Evolutionary conservation across 1,284 basidiomycete genomes (phyloP), one percentile per base, ranked within the genome.

Genomic region (Boletellus dicymbophilus): DNA sequence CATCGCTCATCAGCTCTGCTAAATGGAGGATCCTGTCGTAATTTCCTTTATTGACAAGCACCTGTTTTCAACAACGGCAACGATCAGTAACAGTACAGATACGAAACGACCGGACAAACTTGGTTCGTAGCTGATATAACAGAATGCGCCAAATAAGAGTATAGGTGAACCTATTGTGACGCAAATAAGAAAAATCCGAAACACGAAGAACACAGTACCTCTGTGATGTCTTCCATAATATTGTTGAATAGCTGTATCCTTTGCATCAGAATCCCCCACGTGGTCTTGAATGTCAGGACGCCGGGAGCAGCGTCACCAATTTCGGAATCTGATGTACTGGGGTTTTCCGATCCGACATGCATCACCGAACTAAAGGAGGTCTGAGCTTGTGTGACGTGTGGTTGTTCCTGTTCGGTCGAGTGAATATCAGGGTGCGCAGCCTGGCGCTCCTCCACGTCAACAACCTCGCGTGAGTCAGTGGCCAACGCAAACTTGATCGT

Each of bases 261-360:
- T 6, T 60, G 25, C n/a, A 61, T 18, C 13, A 64, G 18, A 23
- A 50, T 21, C 3, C 27, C 39, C 61, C 57, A 63, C 4, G 58
- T 59, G 21, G 39, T 54, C 25, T 59, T 44, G 37, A 63, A 61
- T 11, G 48, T 47, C 40, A 45, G 49, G 10, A 49, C 2, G 41
- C 23, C 9, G 31, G 18, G 12, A 54, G 38, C 9, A 2, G 36
- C 21, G 15, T 27, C 16, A 37, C 15, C 21, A 3, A 47, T 23
- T 1, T 37, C 36, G 11, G 40, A 44, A 37, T 30, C 40, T 22
- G 7, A 15, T 2, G 25, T n/a, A 10, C 16, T 23, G 11, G 37
- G 31, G 6, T 26, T 30, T 26, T 20, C n/a, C n/a, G n/a, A n/a
- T n/a, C n/a, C n/a, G n/a, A n/a, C n/a, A n/a, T n/a, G n/a, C n/a